Conservation (phyloP, 2,329 filamentous ascomycete genomes). For the Colletotrichum phormii region DNA sequence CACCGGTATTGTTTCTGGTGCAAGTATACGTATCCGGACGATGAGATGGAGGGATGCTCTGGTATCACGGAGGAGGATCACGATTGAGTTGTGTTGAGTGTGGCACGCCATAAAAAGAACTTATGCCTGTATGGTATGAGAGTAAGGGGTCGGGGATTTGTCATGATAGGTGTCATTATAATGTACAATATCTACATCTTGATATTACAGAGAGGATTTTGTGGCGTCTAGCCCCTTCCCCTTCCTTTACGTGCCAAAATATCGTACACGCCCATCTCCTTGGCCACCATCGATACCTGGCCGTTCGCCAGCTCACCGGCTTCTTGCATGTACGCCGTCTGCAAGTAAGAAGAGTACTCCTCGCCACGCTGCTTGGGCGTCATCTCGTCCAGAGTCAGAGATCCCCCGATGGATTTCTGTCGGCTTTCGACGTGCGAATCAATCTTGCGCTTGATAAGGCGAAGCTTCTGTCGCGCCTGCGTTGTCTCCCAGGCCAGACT, state of each 20-base stretch:
- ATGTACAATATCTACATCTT: conserved; percentile 25
- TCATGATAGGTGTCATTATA: conserved; percentile 31
- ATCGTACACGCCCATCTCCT: conserved; percentile 58
- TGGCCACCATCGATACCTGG: conserved; percentile 48
- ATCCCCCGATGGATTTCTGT: conserved; percentile 40
- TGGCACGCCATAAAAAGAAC: background rate
- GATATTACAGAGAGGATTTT: conserved; percentile 19
- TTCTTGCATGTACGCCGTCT: conserved; percentile 50
- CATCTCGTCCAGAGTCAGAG: conserved; percentile 48
- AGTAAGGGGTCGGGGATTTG: background rate
- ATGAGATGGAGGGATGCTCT: conserved; percentile 86
- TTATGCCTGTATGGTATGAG: background rate
- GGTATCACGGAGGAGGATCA: conserved; percentile 88
- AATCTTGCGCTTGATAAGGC: conserved; percentile 55
- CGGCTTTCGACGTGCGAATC: conserved; percentile 45
- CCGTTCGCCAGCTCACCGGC: conserved; percentile 38
- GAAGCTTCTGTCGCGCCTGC: conserved; percentile 53
- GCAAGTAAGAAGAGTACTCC: conserved; percentile 57
- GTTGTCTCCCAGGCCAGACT: conserved; percentile 57
- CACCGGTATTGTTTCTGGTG: conserved; percentile 97
- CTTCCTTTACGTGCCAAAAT: conserved; percentile 15
- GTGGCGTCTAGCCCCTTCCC: conserved; percentile 6
- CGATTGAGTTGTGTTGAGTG: conserved; percentile 52
- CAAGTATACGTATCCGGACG: conserved; percentile 82
- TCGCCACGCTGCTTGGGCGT: conserved; percentile 49